Conservation (phyloP, 352 stramenopile species). For the Globisporangium polare region DNA sequence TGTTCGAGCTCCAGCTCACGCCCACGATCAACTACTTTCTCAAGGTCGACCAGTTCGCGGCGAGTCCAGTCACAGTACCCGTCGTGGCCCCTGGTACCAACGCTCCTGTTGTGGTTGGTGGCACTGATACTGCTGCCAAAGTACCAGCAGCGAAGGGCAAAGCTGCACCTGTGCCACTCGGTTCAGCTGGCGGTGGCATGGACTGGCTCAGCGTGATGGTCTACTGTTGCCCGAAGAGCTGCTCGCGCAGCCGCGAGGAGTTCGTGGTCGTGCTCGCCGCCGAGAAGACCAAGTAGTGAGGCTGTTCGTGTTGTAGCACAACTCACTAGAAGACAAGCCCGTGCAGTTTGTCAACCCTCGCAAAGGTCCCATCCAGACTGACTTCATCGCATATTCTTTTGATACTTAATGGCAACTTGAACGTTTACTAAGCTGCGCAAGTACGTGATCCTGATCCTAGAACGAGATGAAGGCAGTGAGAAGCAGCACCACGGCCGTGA, state of each 20-base stretch:
- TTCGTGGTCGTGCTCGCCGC: slow-evolving; percentile 63
- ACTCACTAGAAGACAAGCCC: neutral
- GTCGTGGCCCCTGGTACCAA: neutral
- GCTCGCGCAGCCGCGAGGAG: slow-evolving; percentile 54
- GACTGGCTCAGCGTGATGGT: slow-evolving; percentile 80
- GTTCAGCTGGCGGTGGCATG: slow-evolving; percentile 43
- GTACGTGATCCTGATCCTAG: neutral
- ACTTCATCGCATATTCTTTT: neutral
- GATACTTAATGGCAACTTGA: neutral
- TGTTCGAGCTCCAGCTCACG: slow-evolving; percentile 82
- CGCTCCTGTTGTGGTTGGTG: neutral
- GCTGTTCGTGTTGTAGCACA: neutral
- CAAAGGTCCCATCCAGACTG: neutral
- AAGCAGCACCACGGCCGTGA: neutral
- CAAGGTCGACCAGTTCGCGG: slow-evolving; percentile 70
- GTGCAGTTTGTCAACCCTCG: neutral
- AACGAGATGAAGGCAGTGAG: neutral
- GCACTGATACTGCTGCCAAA: neutral
- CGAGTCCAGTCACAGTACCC: slow-evolving; percentile 15
- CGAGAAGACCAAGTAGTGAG: slow-evolving; percentile 7
- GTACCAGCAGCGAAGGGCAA: slow-evolving; percentile 5
- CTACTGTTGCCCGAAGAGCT: slow-evolving; percentile 74
- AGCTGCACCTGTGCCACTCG: neutral
- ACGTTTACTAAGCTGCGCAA: neutral
- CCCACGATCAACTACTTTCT: slow-evolving; percentile 86